These are phyloP conservation scores for Camellia lanceoleosa DNA, from an alignment of 148 eudicot species.

Conservation along the genomic window DNA sequence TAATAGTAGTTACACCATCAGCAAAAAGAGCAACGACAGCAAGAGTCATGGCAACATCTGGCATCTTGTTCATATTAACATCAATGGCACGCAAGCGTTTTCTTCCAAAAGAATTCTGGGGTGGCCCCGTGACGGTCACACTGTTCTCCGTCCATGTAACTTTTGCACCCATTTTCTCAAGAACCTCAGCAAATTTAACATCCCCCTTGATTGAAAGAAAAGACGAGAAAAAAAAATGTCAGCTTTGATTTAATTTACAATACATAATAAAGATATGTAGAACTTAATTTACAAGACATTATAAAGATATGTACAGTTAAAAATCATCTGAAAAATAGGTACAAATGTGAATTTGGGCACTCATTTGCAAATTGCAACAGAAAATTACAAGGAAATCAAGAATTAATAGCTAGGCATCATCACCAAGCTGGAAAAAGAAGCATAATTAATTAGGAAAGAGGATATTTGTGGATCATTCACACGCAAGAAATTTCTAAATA, in stretches of 20 bases:
- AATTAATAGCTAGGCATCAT: background rate
- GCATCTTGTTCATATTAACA: constrained; percentile 99
- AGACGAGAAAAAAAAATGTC: background rate
- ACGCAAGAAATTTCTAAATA: background rate
- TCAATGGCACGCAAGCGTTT: constrained; percentile 79
- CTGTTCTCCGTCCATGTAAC: constrained; percentile 96
- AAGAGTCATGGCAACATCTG: constrained; percentile 98
- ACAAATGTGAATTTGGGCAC: background rate
- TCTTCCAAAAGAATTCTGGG: constrained; percentile 61
- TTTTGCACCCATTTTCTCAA: constrained; percentile 92
- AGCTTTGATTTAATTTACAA: background rate
- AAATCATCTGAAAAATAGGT: background rate
- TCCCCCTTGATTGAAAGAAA: constrained; percentile 59
- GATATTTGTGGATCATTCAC: background rate
- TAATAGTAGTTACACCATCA: constrained; percentile 91
- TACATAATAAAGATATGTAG: background rate
- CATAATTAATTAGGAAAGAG: background rate
- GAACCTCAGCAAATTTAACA: constrained; percentile 95
- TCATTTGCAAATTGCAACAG: background rate
- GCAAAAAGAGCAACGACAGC: constrained; percentile 95
- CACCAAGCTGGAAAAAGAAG: background rate
- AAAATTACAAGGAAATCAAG: background rate
- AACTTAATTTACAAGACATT: background rate
- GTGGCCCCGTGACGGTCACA: constrained; percentile 90
- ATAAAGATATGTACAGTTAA: background rate